These are phyloP conservation scores for Fraxinus quadrangulata DNA, from an alignment of 257 asterid genomes.

Conservation along the genomic window DNA sequence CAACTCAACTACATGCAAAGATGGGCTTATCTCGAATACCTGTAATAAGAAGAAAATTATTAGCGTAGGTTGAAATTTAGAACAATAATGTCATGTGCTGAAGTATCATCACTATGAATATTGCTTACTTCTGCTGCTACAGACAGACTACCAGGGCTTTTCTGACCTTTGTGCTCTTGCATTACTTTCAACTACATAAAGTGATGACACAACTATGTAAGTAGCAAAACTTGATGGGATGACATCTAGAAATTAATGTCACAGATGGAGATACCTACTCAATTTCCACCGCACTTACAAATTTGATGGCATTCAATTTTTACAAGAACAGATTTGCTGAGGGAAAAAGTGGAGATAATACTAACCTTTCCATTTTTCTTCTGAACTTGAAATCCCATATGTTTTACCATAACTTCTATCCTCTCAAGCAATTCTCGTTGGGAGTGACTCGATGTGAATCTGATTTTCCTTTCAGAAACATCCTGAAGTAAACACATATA, in stretches of 20 bases:
- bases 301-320: neutral
- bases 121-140: conserved; percentile 78
- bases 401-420: conserved; percentile 59
- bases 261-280: neutral
- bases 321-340: neutral
- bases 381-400: conserved; percentile 79
- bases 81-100: neutral
- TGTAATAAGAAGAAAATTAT: conserved; percentile 32
- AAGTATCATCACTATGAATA: neutral
- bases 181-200: conserved; percentile 57
- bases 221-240: neutral
- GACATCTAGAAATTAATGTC: neutral
- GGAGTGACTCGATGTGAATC: conserved; percentile 77
- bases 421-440: conserved; percentile 77
- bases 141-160: conserved; percentile 56
- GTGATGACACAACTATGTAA: neutral
- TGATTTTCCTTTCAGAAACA: conserved; percentile 86
- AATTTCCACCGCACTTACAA: neutral
- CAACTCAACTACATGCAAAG: conserved; percentile 79
- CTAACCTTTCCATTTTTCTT: conserved; percentile 89
- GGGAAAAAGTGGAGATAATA: conserved; percentile 1
- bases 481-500: conserved; percentile 47
- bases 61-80: neutral
- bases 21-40: conserved; percentile 88
- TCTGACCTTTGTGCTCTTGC: conserved; percentile 59